Evolutionary conservation across 768 basidiomycete genomes (phyloP).

Genomic region (Cyclocybe aegerita): DNA sequence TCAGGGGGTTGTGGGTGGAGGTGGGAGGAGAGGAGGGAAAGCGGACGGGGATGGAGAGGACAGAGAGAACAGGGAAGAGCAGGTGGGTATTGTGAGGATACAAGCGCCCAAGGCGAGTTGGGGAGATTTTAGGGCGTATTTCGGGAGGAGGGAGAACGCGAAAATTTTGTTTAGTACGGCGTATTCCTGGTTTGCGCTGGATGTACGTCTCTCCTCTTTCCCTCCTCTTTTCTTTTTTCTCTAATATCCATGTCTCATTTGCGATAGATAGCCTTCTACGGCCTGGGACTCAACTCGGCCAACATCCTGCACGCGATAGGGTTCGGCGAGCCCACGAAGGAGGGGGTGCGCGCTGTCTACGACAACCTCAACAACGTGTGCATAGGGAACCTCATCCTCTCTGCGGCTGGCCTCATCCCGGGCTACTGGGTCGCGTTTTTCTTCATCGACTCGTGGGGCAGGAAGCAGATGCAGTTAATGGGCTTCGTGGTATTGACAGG

Average conservation of each 20-base stretch:
- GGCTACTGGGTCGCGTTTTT: slow-evolving; percentile 69
- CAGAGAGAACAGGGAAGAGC: slow-evolving; percentile 41
- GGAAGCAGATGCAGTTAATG: slow-evolving; percentile 80
- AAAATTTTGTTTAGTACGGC: slow-evolving; percentile 78
- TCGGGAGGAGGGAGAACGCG: slow-evolving; percentile 71
- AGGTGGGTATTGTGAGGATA: slow-evolving; percentile 57
- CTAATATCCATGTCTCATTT: no score
- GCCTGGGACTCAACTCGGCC: slow-evolving; percentile 80
- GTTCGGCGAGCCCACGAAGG: slow-evolving; percentile 50
- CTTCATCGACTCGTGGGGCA: slow-evolving; percentile 76
- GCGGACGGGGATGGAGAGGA: no score
- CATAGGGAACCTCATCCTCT: slow-evolving; percentile 75
- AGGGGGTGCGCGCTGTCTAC: slow-evolving; percentile 46
- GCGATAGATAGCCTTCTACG: slow-evolving; percentile 87
- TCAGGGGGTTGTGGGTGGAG: slow-evolving; percentile 57
- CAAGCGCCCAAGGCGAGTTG: slow-evolving; percentile 68
- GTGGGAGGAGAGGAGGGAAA: no score
- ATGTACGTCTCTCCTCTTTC: slow-evolving; percentile 41
- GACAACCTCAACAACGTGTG: slow-evolving; percentile 60
- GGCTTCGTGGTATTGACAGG: slow-evolving; percentile 69
- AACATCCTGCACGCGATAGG: slow-evolving; percentile 76
- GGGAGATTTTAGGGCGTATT: slow-evolving; percentile 68
- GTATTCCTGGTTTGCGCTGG: slow-evolving; percentile 89
- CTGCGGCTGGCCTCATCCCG: slow-evolving; percentile 78
- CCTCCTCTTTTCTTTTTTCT: not conserved